Evolutionary conservation across 805 yeast genomes (phyloP), one percentile per base, ranked within the genome.

Genomic region (Brettanomyces custersianus): DNA sequence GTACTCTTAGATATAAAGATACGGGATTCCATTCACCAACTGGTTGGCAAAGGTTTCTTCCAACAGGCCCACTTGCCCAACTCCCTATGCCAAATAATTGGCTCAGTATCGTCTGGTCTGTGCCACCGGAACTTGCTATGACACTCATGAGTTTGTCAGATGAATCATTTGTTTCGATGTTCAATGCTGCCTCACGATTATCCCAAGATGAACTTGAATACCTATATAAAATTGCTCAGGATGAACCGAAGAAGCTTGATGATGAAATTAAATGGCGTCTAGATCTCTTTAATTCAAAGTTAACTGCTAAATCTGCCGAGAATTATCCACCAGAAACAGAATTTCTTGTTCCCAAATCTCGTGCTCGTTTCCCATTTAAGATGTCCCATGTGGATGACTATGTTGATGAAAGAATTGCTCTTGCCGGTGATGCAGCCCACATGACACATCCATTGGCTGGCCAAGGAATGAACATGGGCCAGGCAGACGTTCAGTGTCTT

Each of bases 401-500:
- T 54, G 76, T 85, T 15, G 75, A 75, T 2, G 88, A 83, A 4
- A 68, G 97, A 45, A 70, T 90, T 21, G 97, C 96, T 0, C 62
- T 92, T n/a, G 83, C 90, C 8, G 98, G 98, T 19, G 98, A 92
- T 59, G 97, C 98, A 2, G 97, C 97, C 0, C 98, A 92, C 49
- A 81, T 96, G 0, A 85, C 95, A 2, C 97, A 92, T 55, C 98
- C 98, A 3, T 66, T 92, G 40, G 96, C 96, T 4, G 98, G 98
- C 8, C 98, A 92, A 60, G 98, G 98, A 19, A 70, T 92, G 38
- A 92, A 92, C 57, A 87, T 90, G 95, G 98, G 98, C 16, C 96
- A 88, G 56, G 79, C 81, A 20, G 98, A 92, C 54, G 96, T 85
- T 2, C 77, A 78, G 39, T 63, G 78, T 2, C 65, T 92, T 21